Evolutionary conservation across 192 early-diverging fungal species (phyloP).

Genomic region (Coemansia sp.): DNA sequence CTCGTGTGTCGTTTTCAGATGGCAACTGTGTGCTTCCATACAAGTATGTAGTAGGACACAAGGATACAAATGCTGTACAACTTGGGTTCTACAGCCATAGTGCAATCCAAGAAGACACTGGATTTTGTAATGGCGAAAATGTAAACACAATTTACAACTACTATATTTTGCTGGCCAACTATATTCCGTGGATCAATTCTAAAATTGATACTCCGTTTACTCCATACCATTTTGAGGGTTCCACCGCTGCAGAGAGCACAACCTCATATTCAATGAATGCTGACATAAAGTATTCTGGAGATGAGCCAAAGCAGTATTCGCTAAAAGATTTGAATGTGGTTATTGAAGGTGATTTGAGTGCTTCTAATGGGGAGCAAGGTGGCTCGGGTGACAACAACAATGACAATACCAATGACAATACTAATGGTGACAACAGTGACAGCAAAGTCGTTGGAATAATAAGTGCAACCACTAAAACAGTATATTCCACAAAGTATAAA

Average conservation of each 20-base stretch:
- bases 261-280: neutral
- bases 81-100: conserved; percentile 32
- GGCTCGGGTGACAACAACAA: neutral
- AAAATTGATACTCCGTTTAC: neutral
- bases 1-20: conserved; percentile 4
- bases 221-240: neutral
- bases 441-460: too few relatives aligned
- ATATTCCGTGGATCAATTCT: conserved; percentile 19
- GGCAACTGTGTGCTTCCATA: conserved; percentile 22
- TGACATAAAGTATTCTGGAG: neutral
- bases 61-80: neutral
- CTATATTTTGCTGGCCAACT: conserved; percentile 34
- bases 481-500: conserved; percentile 2
- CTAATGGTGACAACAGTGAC: too few relatives aligned
- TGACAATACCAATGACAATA: too few relatives aligned
- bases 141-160: conserved; percentile 23
- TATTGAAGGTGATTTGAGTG: neutral
- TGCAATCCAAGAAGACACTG: conserved; percentile 8
- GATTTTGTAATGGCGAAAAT: neutral
- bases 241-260: neutral
- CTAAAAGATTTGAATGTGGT: neutral
- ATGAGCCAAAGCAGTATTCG: conserved; percentile 6
- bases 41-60: conserved; percentile 13
- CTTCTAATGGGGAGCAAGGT: neutral
- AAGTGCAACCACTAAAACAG: neutral